A percentile compares a stretch with the other conserved stretches of the same genome.
These are phyloP conservation scores for Yamadazyma triangularis DNA, from an alignment of 1,139 yeast genomes.

Conservation along the genomic window DNA sequence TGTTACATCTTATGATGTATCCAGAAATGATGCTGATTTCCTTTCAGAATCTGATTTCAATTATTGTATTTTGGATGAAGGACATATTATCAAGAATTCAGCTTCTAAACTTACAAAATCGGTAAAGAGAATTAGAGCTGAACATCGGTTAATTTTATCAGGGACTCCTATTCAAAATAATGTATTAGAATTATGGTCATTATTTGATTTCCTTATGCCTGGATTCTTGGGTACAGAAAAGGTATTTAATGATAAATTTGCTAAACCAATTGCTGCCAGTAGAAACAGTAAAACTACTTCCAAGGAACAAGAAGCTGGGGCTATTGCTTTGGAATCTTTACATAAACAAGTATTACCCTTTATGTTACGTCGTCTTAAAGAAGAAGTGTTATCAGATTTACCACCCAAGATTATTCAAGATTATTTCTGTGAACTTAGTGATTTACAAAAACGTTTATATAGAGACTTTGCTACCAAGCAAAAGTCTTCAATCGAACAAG, in stretches of 20 bases:
- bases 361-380: constrained; percentile 91
- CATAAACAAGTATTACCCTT: constrained; percentile 97
- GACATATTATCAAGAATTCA: constrained; percentile 93
- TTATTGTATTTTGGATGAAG: constrained; percentile 96
- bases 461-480: constrained; percentile 90
- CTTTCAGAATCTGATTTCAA: constrained; percentile 67
- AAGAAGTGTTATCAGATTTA: constrained; percentile 90
- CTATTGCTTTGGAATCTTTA: constrained; percentile 88
- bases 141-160: constrained; percentile 84
- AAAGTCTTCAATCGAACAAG: constrained; percentile 65
- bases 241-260: constrained; percentile 89
- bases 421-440: constrained; percentile 93
- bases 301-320: constrained; percentile 96
- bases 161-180: constrained; percentile 99
- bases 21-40: constrained; percentile 80
- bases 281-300: constrained; percentile 87
- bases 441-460: constrained; percentile 80
- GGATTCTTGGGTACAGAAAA: constrained; percentile 96
- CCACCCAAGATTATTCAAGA: constrained; percentile 99
- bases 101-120: constrained; percentile 84
- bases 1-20: constrained; percentile 94
- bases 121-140: constrained; percentile 77
- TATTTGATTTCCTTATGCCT: constrained; percentile 97
- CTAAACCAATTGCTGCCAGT: constrained; percentile 95
- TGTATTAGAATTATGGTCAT: constrained; percentile 93